phyloP scores from a whole-genome alignment of 1,284 basidiomycete species.

The Wallemia mellicola region DNA sequence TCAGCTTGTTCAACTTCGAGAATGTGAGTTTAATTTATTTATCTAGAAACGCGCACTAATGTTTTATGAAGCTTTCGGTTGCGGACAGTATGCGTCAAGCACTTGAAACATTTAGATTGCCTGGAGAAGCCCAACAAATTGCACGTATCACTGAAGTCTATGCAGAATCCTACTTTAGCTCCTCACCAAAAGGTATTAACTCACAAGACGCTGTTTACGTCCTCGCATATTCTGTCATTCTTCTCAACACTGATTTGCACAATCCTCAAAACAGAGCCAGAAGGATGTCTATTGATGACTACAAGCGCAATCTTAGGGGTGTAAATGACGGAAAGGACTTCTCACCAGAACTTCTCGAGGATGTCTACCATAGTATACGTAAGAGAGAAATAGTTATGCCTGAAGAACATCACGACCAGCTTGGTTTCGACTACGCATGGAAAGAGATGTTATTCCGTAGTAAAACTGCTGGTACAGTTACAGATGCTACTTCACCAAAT shows the following conservation, averaged over 20 bases:
- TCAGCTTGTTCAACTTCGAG: constrained; percentile 67
- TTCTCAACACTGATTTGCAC: constrained; percentile 95
- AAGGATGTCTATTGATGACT: constrained; percentile 88
- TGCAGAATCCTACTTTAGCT: constrained; percentile 63
- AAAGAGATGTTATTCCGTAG: constrained; percentile 63
- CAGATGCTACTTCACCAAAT: not conserved
- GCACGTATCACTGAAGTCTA: constrained; percentile 81
- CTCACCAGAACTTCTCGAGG: constrained; percentile 1
- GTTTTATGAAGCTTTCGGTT: constrained; percentile 39
- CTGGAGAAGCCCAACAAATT: constrained; percentile 88
- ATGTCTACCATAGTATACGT: constrained; percentile 73
- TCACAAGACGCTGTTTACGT: constrained; percentile 83
- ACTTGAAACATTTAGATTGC: constrained; percentile 74
- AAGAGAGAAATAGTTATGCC: constrained; percentile 91
- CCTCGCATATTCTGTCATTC: constrained; percentile 77
- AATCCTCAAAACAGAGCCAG: constrained; percentile 80
- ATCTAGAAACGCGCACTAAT: constrained; percentile 4
- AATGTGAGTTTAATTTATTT: constrained; percentile 28
- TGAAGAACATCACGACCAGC: constrained; percentile 83
- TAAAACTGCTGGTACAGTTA: constrained; percentile 12
- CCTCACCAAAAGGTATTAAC: constrained; percentile 64
- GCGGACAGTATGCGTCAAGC: constrained; percentile 86
- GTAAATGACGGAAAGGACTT: constrained; percentile 73
- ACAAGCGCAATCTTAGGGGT: constrained; percentile 66
- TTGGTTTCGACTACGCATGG: constrained; percentile 98